Percentiles rank a stretch among this genome's conserved stretches.
These are phyloP conservation scores for Lentinus polychrous DNA, from an alignment of 1,284 basidiomycete species.

Conservation along the genomic window DNA sequence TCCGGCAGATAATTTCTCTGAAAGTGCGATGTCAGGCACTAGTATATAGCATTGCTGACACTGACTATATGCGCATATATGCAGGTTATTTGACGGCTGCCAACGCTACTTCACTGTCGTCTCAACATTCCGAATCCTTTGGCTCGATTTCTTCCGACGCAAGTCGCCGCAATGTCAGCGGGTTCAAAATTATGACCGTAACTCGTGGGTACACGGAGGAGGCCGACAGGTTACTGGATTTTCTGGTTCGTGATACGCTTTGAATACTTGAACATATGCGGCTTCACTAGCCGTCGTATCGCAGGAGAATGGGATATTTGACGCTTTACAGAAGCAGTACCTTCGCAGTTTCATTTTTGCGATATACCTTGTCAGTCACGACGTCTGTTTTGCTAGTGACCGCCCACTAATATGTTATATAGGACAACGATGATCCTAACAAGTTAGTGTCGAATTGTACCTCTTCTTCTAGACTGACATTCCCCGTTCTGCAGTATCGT, in stretches of 20 bases:
- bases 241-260: constrained; percentile 46
- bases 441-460: constrained; percentile 43
- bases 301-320: constrained; percentile 76
- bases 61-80: constrained; percentile 8
- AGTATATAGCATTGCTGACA: constrained; percentile 4
- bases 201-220: constrained; percentile 71
- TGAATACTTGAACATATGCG: constrained; percentile 1
- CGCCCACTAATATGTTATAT: neutral
- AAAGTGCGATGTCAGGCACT: constrained; percentile 41
- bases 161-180: constrained; percentile 36
- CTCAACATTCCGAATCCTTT: constrained; percentile 30
- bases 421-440: constrained; percentile 75
- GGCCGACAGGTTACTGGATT: constrained; percentile 73
- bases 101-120: constrained; percentile 34
- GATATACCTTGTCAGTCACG: constrained; percentile 60
- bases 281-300: constrained; percentile 3
- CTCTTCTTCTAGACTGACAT: neutral
- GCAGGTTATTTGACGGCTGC: constrained; percentile 50
- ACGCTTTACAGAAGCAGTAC: constrained; percentile 71
- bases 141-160: constrained; percentile 25
- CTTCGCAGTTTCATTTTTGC: constrained; percentile 76
- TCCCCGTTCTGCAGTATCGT: constrained; percentile 46
- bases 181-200: constrained; percentile 64
- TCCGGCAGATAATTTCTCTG: constrained; percentile 74
- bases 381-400: neutral